These are phyloP conservation scores for Gnomoniopsis smithogilvyi DNA, from an alignment of 2,329 filamentous ascomycete genomes.

Conservation along the genomic window DNA sequence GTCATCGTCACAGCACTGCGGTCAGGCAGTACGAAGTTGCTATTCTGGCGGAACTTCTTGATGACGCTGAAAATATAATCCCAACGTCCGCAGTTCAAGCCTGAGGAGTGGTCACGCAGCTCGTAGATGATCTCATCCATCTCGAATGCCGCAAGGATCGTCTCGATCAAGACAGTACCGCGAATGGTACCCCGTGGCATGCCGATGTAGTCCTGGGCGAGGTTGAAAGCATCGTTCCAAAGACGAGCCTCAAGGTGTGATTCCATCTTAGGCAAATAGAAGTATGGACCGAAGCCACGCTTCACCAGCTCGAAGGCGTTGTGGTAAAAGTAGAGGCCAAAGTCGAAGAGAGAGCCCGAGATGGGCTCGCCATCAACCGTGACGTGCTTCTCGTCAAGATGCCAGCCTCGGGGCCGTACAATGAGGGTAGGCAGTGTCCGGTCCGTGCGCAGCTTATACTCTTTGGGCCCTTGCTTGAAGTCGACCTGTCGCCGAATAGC, in stretches of 20 bases:
- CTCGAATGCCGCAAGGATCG: constrained; percentile 95
- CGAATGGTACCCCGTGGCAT: constrained; percentile 90
- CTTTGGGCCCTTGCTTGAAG: constrained; percentile 92
- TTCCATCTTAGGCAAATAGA: constrained; percentile 98
- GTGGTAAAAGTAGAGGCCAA: constrained; percentile 99
- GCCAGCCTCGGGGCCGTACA: constrained; percentile 93
- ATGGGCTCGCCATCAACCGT: constrained; percentile 94
- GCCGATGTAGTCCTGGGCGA: constrained; percentile 88
- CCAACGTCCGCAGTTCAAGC: constrained; percentile 98
- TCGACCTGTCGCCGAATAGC: constrained; percentile 91
- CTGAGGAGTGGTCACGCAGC: constrained; percentile 91
- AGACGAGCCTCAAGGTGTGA: constrained; percentile 94
- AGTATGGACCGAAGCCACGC: constrained; percentile 87
- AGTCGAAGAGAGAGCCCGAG: constrained; percentile 90
- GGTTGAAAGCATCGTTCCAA: constrained; percentile 98
- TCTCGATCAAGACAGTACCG: constrained; percentile 95
- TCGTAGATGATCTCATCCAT: constrained; percentile 99
- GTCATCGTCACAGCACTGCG: constrained; percentile 94
- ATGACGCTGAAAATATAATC: constrained; percentile 99
- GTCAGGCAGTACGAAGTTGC: constrained; percentile 90
- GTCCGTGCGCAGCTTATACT: constrained; percentile 96
- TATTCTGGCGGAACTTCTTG: constrained; percentile 97
- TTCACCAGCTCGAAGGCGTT: constrained; percentile 87
- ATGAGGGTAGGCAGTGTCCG: constrained; percentile 83
- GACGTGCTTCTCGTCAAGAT: constrained; percentile 97